Base-by-base conservation (phyloP, 176 grass and related monocot genomes). In the Chrysopogon serrulatus region DNA sequence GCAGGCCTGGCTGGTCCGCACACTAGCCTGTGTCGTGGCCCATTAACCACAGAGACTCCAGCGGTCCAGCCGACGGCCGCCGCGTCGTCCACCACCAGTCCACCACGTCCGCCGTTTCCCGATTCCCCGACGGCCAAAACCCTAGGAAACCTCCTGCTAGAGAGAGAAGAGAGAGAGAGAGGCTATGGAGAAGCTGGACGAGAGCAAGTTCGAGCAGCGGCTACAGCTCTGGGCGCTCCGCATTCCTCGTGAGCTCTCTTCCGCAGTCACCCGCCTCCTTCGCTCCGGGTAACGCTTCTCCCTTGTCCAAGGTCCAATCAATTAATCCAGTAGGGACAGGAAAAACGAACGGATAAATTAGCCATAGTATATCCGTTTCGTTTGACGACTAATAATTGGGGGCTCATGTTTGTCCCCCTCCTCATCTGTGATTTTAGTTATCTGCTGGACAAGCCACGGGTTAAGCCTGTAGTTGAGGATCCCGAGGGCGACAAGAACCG, bases 401-500 rank as follows among this genome's bases (percentile, higher is more conserved):
- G 54, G 43, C 72, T 79, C 66, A 72, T 27, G 21, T 28, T 27
- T 56, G n/a, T n/a, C 63, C 8, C 15, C 3, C n/a, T 30, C 13
- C 77, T 10, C 28, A 49, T 63, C 66, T 56, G 11, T 81, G 19
- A 70, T 48, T 69, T 13, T 65, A 96, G 96, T 35, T 91, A 56
- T 81, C 57, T 99, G 40, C 69, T 99, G 41, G 91, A 99, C 71
- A 95, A 88, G 71, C 83, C 90, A 41, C 90, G 93, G 35, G 81
- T 99, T 23, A 99, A 99, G 73, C 89, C 96, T 82, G 91, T 99
- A 23, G 87, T 83, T 26, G 93, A 95, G 82, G 96, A 99, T 63
- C 91, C 93, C 31, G 86, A 84, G 68, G 85, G 74, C 64, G 83
- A 89, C 8, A 96, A 92, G 86, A 92, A 92, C 78, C 86, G 96